Conservation (phyloP, 2,329 filamentous ascomycete species). For the Hymenotorrendiella dingleyae region DNA sequence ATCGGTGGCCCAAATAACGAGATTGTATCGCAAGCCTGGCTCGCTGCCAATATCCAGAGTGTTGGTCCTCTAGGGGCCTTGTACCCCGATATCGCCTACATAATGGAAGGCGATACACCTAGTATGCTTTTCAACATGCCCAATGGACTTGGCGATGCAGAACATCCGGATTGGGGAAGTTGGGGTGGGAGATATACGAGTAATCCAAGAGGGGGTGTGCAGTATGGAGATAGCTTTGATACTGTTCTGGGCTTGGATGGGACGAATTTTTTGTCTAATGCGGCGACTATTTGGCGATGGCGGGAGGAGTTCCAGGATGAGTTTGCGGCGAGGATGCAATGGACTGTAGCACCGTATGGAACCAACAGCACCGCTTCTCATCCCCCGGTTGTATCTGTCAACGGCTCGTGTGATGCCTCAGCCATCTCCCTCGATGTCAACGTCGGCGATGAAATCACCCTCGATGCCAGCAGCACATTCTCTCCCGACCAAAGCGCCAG, state of each 20-base stretch:
- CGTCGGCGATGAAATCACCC: not conserved
- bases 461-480: slow-evolving; percentile 2
- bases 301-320: slow-evolving; percentile 42
- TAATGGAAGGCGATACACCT: slow-evolving; percentile 39
- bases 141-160: slow-evolving; percentile 33
- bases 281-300: slow-evolving; percentile 46
- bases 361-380: slow-evolving; percentile 34
- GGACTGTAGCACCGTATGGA: slow-evolving; percentile 35
- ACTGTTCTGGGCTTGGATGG: slow-evolving; percentile 28
- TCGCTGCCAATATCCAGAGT: slow-evolving; percentile 41
- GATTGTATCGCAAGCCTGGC: slow-evolving; percentile 37
- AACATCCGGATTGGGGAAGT: slow-evolving; percentile 33
- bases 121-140: slow-evolving; percentile 34
- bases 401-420: slow-evolving; percentile 35
- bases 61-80: slow-evolving; percentile 35
- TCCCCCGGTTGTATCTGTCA: slow-evolving; percentile 34
- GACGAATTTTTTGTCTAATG: slow-evolving; percentile 31
- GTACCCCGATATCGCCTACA: slow-evolving; percentile 36
- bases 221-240: slow-evolving; percentile 29
- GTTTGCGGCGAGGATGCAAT: slow-evolving; percentile 43
- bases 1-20: slow-evolving; percentile 38
- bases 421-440: slow-evolving; percentile 29
- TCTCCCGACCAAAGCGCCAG: not conserved
- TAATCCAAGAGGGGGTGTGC: slow-evolving; percentile 11
- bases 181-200: slow-evolving; percentile 35